These are phyloP conservation scores for Schizothecium vesticola DNA, from an alignment of 495 filamentous ascomycete species.

Conservation along the genomic window DNA sequence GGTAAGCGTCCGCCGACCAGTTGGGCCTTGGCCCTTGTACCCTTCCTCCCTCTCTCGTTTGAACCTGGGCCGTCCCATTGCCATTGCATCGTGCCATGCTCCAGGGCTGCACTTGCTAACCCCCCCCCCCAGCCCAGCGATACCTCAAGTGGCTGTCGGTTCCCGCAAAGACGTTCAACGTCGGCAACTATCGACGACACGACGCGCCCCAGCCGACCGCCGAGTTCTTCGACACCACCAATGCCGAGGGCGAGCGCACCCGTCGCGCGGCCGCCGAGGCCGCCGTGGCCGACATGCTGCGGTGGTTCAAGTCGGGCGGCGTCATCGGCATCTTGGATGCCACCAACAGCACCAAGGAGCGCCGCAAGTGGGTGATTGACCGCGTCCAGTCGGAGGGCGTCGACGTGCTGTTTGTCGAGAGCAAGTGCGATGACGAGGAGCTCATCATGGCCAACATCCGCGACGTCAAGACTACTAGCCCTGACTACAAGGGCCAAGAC, in stretches of 20 bases:
- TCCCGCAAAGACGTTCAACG: conserved; percentile 89
- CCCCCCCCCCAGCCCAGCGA: conserved; percentile 62
- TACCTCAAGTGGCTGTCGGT: conserved; percentile 97
- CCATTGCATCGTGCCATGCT: not conserved
- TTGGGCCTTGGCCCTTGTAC: not conserved
- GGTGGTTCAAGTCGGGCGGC: conserved; percentile 76
- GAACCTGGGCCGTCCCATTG: not conserved
- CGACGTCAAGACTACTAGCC: conserved; percentile 94
- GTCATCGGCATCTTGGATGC: conserved; percentile 90
- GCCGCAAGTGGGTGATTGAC: conserved; percentile 89
- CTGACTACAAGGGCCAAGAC: conserved; percentile 91
- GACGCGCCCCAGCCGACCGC: conserved; percentile 81
- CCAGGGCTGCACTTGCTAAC: conserved; percentile 16
- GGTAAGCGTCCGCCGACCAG: conserved; percentile 49
- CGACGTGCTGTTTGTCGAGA: conserved; percentile 92
- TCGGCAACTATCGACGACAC: conserved; percentile 85
- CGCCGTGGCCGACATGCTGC: conserved; percentile 83
- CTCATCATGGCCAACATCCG: conserved; percentile 95
- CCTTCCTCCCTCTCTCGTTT: not conserved
- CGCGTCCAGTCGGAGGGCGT: conserved; percentile 64
- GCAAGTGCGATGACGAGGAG: conserved; percentile 89
- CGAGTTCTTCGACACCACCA: conserved; percentile 87
- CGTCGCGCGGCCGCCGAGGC: conserved; percentile 82
- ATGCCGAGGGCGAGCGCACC: conserved; percentile 84
- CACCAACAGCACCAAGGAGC: conserved; percentile 84